Evolutionary conservation across 139 green algal genomes (phyloP).

Genomic region (Tetratostichococcus sp.): DNA sequence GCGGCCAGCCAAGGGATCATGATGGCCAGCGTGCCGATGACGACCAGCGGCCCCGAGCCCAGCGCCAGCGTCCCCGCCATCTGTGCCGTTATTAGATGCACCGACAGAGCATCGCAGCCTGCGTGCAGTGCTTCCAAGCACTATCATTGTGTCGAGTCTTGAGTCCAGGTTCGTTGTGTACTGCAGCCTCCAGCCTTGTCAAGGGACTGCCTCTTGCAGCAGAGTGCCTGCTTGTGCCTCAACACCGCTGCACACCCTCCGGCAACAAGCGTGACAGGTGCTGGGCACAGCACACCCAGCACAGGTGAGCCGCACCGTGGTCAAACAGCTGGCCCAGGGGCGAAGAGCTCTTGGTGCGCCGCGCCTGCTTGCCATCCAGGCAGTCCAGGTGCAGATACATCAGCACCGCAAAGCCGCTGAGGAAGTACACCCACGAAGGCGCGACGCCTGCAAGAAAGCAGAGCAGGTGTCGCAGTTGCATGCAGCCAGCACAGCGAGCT

Average conservation of each 20-base stretch:
- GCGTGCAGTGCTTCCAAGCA: not conserved
- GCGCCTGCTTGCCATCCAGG: slow-evolving; percentile 93
- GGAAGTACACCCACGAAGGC: slow-evolving; percentile 63
- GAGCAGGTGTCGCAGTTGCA: not conserved
- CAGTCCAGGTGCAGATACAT: slow-evolving; percentile 86
- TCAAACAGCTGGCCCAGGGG: slow-evolving; percentile 96
- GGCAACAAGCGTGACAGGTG: too few relatives aligned
- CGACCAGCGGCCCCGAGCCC: slow-evolving; percentile 10
- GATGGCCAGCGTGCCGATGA: slow-evolving; percentile 37
- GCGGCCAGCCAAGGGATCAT: slow-evolving; percentile 76
- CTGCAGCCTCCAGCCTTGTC: too few relatives aligned
- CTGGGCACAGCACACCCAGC: too few relatives aligned
- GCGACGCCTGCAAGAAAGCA: slow-evolving; percentile 29
- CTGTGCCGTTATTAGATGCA: slow-evolving; percentile 71
- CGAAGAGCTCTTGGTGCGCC: slow-evolving; percentile 78
- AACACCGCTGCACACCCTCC: too few relatives aligned
- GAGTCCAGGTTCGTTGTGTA: too few relatives aligned
- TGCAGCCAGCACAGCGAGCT: too few relatives aligned
- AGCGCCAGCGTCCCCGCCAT: slow-evolving; percentile 32
- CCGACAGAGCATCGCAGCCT: slow-evolving; percentile 78
- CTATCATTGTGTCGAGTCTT: too few relatives aligned
- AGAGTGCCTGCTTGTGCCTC: too few relatives aligned
- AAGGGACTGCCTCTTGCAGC: too few relatives aligned
- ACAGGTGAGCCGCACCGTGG: slow-evolving; percentile 67
- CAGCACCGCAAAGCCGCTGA: slow-evolving; percentile 30